A percentile compares a stretch with the other conserved stretches of the same genome.
These are phyloP conservation scores for Gracilaria domingensis DNA, from an alignment of 23 red algal species.

Conservation along the genomic window DNA sequence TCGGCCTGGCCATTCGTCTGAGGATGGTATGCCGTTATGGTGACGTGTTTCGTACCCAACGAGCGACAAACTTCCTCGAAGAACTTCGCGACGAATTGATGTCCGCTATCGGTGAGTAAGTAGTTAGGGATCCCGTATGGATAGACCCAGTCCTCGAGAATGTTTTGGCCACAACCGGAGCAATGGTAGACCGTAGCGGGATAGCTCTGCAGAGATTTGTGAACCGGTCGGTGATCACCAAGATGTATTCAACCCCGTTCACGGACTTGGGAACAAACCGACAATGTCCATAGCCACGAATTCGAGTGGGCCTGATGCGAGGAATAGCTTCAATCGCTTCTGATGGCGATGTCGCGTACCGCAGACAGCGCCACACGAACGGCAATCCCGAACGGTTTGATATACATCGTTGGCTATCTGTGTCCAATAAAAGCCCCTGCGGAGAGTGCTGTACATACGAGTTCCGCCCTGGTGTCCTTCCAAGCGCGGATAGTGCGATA, in stretches of 20 bases:
- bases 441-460: constrained; percentile 25
- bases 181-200: constrained; percentile 9
- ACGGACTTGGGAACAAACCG: constrained; percentile 12
- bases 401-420: constrained; percentile 39
- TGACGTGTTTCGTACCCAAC: constrained; percentile 7
- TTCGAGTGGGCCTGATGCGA: constrained; percentile 8
- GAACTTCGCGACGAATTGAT: constrained; percentile 38
- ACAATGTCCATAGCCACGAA: constrained; percentile 42
- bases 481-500: background rate
- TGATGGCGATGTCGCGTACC: background rate
- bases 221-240: constrained; percentile 68
- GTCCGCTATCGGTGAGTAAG: constrained; percentile 34
- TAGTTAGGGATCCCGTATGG: constrained; percentile 22
- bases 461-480: constrained; percentile 31
- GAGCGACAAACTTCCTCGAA: background rate
- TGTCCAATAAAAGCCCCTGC: constrained; percentile 26
- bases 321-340: constrained; percentile 39
- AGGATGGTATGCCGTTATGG: constrained; percentile 22
- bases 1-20: constrained; percentile 59
- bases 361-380: background rate
- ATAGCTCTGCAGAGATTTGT: constrained; percentile 16
- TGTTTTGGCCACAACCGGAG: constrained; percentile 2
- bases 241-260: constrained; percentile 33
- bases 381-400: constrained; percentile 23
- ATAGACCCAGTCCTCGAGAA: constrained; percentile 27